Base-by-base conservation (phyloP, 2,329 filamentous ascomycete genomes). In the Fusarium sp. region DNA sequence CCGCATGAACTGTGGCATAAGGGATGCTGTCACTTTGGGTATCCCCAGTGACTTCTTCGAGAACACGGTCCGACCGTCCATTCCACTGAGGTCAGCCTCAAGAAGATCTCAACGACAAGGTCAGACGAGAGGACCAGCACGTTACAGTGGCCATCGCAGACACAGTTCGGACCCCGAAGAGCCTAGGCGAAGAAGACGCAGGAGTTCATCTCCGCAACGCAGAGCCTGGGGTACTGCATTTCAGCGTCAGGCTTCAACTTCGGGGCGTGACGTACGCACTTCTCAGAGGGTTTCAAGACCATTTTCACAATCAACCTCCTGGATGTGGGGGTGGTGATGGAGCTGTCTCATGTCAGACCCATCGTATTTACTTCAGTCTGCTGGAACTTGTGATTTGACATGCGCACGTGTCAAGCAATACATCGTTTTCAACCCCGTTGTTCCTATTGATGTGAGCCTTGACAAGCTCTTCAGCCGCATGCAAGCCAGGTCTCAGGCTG, bases 381-480 rank as follows among this genome's bases (percentile, higher is more conserved):
- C 15, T 3, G 2, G 22, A 18, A 13, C 24, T 18, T n/a, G 4
- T 39, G 7, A 20, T n/a, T n/a, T 30, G 5, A 6, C 4, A 39
- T 28, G 11, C 10, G 11, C 18, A 11, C 3, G 4, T 16, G 7
- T n/a, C 24, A 20, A 30, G 22, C 9, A 16, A 28, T 28, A 39
- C 5, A n/a, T n/a, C 4, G 6, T 10, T 54, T 50, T 39, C 24
- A 39, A 28, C 1, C 24, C 11, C 15, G 11, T 6, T 39, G 4
- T 14, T 6, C 8, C 7, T n/a, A 2, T 22, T 4, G 18, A 5
- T 15, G 10, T 28, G 3, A 35, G 20, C 14, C 7, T 2, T 13
- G 9, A n/a, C 5, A 28, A 16, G 7, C 15, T 16, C 3, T 3
- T 18, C 50, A 28, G 15, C 20, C 33, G 24, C 7, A 39, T 10